Percentiles rank a stretch among this genome's conserved stretches.
Evolutionary conservation across 1,139 yeast genomes (phyloP).

Genomic region (Zygosaccharomyces pseudobailii): DNA sequence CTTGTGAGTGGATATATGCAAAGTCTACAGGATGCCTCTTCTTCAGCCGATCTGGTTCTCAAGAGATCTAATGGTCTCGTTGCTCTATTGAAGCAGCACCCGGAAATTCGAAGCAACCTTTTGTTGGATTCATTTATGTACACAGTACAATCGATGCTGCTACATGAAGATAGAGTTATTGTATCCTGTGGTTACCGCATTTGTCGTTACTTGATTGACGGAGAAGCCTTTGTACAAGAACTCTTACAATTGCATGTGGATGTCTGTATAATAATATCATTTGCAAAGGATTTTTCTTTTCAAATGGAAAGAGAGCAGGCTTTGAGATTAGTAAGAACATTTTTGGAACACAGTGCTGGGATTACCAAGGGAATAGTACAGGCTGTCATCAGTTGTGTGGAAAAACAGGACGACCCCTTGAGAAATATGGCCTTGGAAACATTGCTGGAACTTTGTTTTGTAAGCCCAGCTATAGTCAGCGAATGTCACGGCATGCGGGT

Average conservation of each 20-base stretch:
- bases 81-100: conserved; percentile 50
- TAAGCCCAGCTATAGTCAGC: conserved; percentile 58
- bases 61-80: conserved; percentile 62
- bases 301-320: conserved; percentile 76
- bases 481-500: conserved; percentile 63
- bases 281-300: conserved; percentile 51
- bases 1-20: conserved; percentile 46
- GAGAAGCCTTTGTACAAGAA: conserved; percentile 46
- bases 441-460: conserved; percentile 59
- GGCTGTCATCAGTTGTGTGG: conserved; percentile 68
- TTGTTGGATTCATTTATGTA: conserved; percentile 57
- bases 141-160: conserved; percentile 56
- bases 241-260: conserved; percentile 53
- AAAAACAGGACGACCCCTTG: conserved; percentile 53
- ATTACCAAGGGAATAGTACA: conserved; percentile 65
- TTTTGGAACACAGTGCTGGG: conserved; percentile 47
- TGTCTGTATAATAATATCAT: conserved; percentile 56
- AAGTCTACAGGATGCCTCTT: conserved; percentile 38
- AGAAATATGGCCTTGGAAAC: conserved; percentile 60
- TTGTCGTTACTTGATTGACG: conserved; percentile 58
- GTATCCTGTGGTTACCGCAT: conserved; percentile 74
- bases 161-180: conserved; percentile 56
- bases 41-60: conserved; percentile 47
- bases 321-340: conserved; percentile 60
- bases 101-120: conserved; percentile 61